A percentile compares a stretch with the other conserved stretches of the same genome.
Evolutionary conservation across 2,329 filamentous ascomycete species (phyloP).

Genomic region (Diplodia mutila): DNA sequence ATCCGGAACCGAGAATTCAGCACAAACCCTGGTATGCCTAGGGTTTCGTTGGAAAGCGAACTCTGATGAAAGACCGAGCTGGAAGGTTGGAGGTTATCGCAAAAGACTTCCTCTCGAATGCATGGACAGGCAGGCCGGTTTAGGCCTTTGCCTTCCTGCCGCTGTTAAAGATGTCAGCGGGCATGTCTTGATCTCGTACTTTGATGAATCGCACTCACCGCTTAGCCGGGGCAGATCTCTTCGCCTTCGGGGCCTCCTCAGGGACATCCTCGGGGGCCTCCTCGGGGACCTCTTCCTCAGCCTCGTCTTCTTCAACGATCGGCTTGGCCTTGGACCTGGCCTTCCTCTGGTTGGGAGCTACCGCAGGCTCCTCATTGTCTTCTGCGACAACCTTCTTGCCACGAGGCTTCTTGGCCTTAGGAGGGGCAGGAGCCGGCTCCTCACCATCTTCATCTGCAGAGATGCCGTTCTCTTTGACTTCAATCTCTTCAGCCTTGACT

Average conservation of each 20-base stretch:
- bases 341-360: slow-evolving; percentile 16
- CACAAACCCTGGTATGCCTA: not conserved
- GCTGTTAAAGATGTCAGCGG: not conserved
- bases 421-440: slow-evolving; percentile 35
- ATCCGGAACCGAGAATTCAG: not conserved
- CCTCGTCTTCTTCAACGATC: not conserved
- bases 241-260: slow-evolving; percentile 10
- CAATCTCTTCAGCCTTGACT: slow-evolving; percentile 32
- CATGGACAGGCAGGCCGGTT: not conserved
- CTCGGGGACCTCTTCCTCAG: slow-evolving; percentile 3
- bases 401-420: slow-evolving; percentile 40
- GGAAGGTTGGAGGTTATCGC: not conserved
- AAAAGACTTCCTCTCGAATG: not conserved
- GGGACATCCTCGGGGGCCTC: slow-evolving; percentile 7
- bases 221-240: slow-evolving; percentile 15
- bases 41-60: not conserved
- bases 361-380: not conserved
- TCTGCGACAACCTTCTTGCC: slow-evolving; percentile 41
- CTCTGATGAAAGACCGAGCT: not conserved
- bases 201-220: not conserved
- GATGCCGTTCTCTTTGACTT: slow-evolving; percentile 35
- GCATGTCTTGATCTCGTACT: not conserved
- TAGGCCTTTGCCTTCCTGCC: slow-evolving; percentile 21
- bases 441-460: slow-evolving; percentile 31
- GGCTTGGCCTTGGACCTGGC: not conserved